Base-by-base conservation (phyloP, 192 early-diverging fungal species). In the Entomortierella lignicola region DNA sequence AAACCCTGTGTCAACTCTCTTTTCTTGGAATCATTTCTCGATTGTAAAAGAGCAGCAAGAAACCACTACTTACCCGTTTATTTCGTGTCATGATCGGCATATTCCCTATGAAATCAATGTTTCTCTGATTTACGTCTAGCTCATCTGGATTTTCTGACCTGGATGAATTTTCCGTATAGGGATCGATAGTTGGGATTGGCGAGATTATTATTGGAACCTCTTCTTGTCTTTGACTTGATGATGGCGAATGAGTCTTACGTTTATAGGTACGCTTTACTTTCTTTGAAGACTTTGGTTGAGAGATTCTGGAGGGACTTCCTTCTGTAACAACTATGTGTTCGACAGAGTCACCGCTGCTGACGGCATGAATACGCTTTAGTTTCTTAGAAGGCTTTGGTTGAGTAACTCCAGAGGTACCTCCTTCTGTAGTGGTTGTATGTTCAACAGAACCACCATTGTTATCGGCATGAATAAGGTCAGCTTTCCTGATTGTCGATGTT, bases 11-110 rank as follows among this genome's bases (percentile, higher is more conserved):
- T n/a, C n/a, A n/a, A n/a, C n/a, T n/a, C n/a, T n/a, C n/a, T n/a
- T n/a, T n/a, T n/a, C n/a, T n/a, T n/a, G n/a, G n/a, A n/a, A n/a
- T n/a, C n/a, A n/a, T n/a, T n/a, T 29, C n/a, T 7, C 26, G 13
- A 10, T 8, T 18, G 4, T 27, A 54, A 30, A 20, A 34, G 3
- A 20, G 6, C 6, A 57, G 11, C 7, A 2, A 57, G 30, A 34
- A 29, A 21, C 27, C 29, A 29, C 18, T 57, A 57, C 55, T 20
- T 32, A 57, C 55, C 55, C 55, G 55, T 31, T 57, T 57, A 4
- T 8, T 8, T 11, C 55, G 29, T 4, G 55, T 57, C 55, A 57
- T 30, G 20, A 57, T 2, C 21, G 55, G 55, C 30, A 13, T 4
- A 10, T 37, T 47, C 44, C 17, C 30, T 20, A 32, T 32, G 2